Percentiles rank a stretch among this genome's conserved stretches.
Conservation (phyloP, 2,329 filamentous ascomycete genomes). For the Pseudocercospora vitis region DNA sequence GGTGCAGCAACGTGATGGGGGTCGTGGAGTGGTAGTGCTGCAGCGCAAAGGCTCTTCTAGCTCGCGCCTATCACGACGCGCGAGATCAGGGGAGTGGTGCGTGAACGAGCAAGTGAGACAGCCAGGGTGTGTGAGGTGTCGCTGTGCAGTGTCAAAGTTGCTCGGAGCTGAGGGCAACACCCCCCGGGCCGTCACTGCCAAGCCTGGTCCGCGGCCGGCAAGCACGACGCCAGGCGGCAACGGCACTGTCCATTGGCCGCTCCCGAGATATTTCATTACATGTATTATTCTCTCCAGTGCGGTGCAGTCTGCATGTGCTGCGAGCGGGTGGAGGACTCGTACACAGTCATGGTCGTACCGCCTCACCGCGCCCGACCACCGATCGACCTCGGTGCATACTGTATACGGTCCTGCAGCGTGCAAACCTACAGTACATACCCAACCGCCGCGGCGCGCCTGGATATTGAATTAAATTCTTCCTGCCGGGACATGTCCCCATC, state of each 20-base stretch:
- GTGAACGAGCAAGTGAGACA: no score
- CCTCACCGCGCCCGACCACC: background rate
- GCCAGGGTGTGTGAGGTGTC: background rate
- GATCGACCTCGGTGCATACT: background rate
- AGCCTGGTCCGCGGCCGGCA: no score
- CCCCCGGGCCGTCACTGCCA: background rate
- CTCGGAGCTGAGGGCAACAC: background rate
- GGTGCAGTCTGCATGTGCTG: background rate
- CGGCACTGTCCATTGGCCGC: background rate
- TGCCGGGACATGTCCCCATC: background rate
- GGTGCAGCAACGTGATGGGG: background rate
- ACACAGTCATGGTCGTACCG: background rate
- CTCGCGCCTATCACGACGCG: background rate
- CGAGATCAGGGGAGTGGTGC: background rate
- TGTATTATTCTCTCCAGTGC: background rate
- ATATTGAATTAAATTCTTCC: background rate
- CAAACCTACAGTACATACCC: slow-evolving; percentile 1
- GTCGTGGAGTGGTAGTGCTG: background rate
- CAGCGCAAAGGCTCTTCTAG: background rate
- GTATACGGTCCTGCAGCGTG: no score
- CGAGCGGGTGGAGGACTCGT: no score
- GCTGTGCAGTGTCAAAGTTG: no score
- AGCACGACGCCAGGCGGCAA: background rate
- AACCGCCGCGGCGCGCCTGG: background rate
- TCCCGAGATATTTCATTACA: background rate